Conservation (phyloP, 768 basidiomycete species). For the Trametes villosa region DNA sequence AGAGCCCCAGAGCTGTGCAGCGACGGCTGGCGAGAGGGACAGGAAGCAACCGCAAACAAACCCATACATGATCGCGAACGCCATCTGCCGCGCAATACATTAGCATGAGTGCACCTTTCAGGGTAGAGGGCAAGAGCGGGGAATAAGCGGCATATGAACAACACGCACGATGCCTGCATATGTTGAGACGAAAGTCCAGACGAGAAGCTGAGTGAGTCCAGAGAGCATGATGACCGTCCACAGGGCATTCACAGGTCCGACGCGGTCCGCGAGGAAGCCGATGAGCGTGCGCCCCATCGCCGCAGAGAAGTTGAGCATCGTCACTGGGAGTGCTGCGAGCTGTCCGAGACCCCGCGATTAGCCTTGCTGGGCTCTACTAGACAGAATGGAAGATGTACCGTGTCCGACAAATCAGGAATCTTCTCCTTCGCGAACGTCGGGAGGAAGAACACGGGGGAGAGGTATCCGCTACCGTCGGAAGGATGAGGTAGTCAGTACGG, state of each 20-base stretch:
- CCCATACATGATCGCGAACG: slow-evolving; percentile 41
- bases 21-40: slow-evolving; percentile 40
- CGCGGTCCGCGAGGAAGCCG: slow-evolving; percentile 42
- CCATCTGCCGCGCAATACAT: slow-evolving; percentile 25
- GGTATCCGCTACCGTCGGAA: slow-evolving; percentile 19
- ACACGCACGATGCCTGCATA: slow-evolving; percentile 35
- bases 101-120: background rate
- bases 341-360: background rate
- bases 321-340: slow-evolving; percentile 24
- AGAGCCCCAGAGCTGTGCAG: slow-evolving; percentile 28
- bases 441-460: slow-evolving; percentile 26
- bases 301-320: slow-evolving; percentile 28
- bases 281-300: slow-evolving; percentile 35
- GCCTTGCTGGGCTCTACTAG: background rate
- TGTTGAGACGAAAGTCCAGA: slow-evolving; percentile 43
- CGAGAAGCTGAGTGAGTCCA: slow-evolving; percentile 40
- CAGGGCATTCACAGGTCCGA: slow-evolving; percentile 46
- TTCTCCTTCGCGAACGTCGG: slow-evolving; percentile 26
- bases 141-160: too few relatives aligned
- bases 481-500: background rate
- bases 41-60: slow-evolving; percentile 43
- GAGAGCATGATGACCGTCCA: slow-evolving; percentile 40
- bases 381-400: slow-evolving; percentile 8
- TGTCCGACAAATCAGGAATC: slow-evolving; percentile 20
- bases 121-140: background rate